Percentiles rank a stretch among this genome's conserved stretches.
Evolutionary conservation across 192 early-diverging fungal species (phyloP).

Genomic region (Bifiguratus adelaidae): DNA sequence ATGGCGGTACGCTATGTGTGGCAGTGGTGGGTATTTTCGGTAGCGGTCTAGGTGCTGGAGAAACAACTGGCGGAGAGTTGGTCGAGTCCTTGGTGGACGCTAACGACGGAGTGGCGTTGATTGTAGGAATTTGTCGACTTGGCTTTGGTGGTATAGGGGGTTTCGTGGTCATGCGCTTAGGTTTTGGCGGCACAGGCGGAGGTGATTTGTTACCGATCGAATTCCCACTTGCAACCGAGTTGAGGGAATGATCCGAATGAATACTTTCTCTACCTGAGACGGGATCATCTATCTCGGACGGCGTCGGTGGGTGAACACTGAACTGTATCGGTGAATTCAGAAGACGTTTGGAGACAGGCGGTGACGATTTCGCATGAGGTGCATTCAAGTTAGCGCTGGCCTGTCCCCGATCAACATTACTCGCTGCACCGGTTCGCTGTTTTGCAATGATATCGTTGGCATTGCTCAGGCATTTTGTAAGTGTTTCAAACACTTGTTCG

Average conservation of each 20-base stretch:
- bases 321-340: constrained; percentile 5
- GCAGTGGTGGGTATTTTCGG: too few species aligned
- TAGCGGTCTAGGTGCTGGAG: constrained; percentile 16
- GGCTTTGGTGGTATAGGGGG: constrained; percentile 47
- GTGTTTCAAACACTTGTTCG: too few species aligned
- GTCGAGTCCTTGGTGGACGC: background rate
- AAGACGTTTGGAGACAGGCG: background rate
- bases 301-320: constrained; percentile 5
- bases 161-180: constrained; percentile 30
- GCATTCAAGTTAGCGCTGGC: constrained; percentile 15
- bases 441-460: constrained; percentile 33
- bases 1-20: too few species aligned
- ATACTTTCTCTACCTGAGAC: constrained; percentile 8
- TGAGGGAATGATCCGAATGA: constrained; percentile 1
- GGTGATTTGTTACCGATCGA: constrained; percentile 8
- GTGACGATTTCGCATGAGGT: background rate
- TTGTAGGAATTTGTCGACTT: too few species aligned
- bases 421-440: constrained; percentile 23
- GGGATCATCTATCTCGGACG: constrained; percentile 4
- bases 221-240: constrained; percentile 5
- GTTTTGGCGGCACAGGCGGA: constrained; percentile 43
- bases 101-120: background rate
- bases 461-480: too few species aligned
- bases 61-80: background rate
- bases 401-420: constrained; percentile 22